Evolutionary conservation across 768 basidiomycete genomes (phyloP).

Genomic region (Tricholoma hemisulphureum): DNA sequence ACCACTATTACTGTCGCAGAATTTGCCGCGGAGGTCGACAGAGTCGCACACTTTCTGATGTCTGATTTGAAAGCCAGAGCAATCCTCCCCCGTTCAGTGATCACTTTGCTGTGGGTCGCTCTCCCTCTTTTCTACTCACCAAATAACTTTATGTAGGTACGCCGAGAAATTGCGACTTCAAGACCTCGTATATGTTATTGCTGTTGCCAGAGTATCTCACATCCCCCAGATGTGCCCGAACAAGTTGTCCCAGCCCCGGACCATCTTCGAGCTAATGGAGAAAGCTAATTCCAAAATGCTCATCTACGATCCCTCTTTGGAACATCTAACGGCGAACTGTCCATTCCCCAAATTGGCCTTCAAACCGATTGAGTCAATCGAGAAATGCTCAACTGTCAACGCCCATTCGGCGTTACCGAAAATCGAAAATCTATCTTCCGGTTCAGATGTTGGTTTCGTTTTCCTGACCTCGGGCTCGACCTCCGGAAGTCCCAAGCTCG

Average conservation of each 20-base stretch:
- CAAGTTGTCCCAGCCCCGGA: conserved; percentile 68
- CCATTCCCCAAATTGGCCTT: conserved; percentile 48
- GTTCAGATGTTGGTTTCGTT: conserved; percentile 58
- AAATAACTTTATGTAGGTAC: conserved; percentile 13
- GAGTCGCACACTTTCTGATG: no score
- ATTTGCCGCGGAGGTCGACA: no score
- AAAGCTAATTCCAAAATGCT: conserved; percentile 62
- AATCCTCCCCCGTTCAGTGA: conserved; percentile 54
- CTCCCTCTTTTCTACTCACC: conserved; percentile 4
- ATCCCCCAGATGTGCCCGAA: conserved; percentile 77
- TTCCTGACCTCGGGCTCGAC: conserved; percentile 85
- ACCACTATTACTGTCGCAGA: no score
- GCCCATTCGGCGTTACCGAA: conserved; percentile 24
- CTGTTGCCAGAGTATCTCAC: conserved; percentile 72
- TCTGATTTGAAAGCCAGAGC: conserved; percentile 45
- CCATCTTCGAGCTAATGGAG: conserved; percentile 68
- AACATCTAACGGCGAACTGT: conserved; percentile 43
- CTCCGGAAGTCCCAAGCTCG: conserved; percentile 79
- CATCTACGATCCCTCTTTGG: conserved; percentile 61
- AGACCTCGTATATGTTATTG: conserved; percentile 73
- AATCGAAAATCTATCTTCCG: no score
- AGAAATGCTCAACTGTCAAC: conserved; percentile 44
- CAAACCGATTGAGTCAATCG: conserved; percentile 37
- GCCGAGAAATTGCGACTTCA: conserved; percentile 68
- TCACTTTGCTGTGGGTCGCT: conserved; percentile 68